A percentile compares a stretch with the other conserved stretches of the same genome.
These are phyloP conservation scores for Rhodotorula taiwanensis DNA, from an alignment of 768 basidiomycete species.

Conservation along the genomic window DNA sequence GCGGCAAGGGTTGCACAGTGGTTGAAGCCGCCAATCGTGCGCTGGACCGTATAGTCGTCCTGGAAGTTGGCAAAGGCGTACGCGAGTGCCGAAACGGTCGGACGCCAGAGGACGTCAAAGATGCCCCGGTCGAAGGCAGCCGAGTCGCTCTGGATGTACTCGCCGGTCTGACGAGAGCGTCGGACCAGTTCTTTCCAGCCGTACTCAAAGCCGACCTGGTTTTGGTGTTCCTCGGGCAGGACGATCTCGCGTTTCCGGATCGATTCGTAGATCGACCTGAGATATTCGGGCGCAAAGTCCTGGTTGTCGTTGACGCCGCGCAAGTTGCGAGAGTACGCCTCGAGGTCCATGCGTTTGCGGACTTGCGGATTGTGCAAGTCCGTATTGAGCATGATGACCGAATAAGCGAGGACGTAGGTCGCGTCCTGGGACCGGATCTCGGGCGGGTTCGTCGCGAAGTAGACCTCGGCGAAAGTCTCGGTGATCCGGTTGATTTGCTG, in stretches of 20 bases:
- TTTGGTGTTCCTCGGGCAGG: constrained; percentile 95
- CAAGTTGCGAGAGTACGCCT: constrained; percentile 86
- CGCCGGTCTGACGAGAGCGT: constrained; percentile 56
- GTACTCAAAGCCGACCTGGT: constrained; percentile 93
- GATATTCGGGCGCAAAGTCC: constrained; percentile 76
- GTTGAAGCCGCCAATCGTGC: constrained; percentile 88
- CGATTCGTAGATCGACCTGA: constrained; percentile 84
- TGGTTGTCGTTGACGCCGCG: constrained; percentile 80
- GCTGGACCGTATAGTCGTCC: constrained; percentile 93
- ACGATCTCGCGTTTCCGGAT: constrained; percentile 91
- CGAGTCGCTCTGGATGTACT: constrained; percentile 70
- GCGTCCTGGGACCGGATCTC: constrained; percentile 89
- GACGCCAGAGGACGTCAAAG: constrained; percentile 90
- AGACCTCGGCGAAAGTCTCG: constrained; percentile 85
- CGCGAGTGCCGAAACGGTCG: constrained; percentile 85
- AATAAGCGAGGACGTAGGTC: constrained; percentile 86
- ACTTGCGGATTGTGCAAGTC: constrained; percentile 86
- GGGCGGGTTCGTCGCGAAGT: constrained; percentile 74
- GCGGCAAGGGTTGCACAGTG: constrained; percentile 91
- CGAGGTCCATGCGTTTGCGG: constrained; percentile 87
- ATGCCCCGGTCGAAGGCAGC: constrained; percentile 78
- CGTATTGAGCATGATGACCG: constrained; percentile 96
- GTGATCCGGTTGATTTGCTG: constrained; percentile 92
- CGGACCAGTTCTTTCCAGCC: constrained; percentile 94
- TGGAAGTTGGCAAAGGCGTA: constrained; percentile 93